Evolutionary conservation across 2,329 filamentous ascomycete species (phyloP), one percentile per base, ranked within the genome.

Genomic region (Eurotiales sp.): DNA sequence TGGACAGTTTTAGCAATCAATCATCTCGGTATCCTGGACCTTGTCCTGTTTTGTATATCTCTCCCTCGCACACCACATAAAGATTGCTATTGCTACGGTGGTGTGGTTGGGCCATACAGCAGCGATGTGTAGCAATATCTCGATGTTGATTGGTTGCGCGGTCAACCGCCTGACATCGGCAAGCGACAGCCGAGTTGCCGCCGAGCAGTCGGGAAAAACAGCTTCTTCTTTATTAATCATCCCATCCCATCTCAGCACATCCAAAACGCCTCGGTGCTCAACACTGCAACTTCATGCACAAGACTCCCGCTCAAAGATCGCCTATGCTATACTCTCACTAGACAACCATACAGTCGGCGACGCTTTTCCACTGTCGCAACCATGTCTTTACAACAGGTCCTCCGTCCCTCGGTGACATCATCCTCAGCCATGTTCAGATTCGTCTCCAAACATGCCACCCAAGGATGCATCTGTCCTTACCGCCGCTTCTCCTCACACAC

Each of bases 401-500:
- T 70, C 57, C 67, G 65, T 23, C 62, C 62, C 39, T 58, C 70
- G 40, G 71, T 77, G 70, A 74, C 72, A 74, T 76, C 74, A 72
- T 76, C 72, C 58, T 59, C 69, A 56, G 65, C 67, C 40, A 61
- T 73, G 53, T 64, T 72, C 58, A 64, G 65, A 60, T 66, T 66
- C 55, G 59, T 68, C 51, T 65, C 60, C 53, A 63, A 67, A 56
- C 68, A 70, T 52, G 64, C 68, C 43, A 62, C 64, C 46, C 64
- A 67, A 54, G 65, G 65, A 55, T 74, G 72, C 55, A 61, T 67
- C 52, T 69, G 72, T 50, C 61, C 66, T 11, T 58, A 72, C 46
- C 73, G 77, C 44, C 64, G 65, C 27, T 79, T 80, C 64, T 78
- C 77, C 14, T 77, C 75, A 6, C 64, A 68, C 19, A 69, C 68